Conservation (phyloP, 2,329 filamentous ascomycete genomes). For the Raffaelea deltoideospora region DNA sequence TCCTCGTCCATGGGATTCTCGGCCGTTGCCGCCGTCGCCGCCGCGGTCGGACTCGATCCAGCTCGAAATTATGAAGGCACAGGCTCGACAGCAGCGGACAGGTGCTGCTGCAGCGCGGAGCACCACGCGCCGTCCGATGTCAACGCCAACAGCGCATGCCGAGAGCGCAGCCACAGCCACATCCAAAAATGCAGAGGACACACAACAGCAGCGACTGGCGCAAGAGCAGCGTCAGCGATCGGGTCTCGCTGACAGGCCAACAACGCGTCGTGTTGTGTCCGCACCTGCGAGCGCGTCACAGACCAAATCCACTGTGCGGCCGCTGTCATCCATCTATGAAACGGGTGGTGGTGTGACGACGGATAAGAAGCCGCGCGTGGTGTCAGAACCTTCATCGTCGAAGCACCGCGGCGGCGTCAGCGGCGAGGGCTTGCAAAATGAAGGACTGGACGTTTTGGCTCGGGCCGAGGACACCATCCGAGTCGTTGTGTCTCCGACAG, state of each 20-base stretch:
- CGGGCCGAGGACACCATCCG: conserved; percentile 9
- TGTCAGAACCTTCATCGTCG: conserved; percentile 32
- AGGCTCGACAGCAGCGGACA: too few species aligned
- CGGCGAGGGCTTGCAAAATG: conserved; percentile 6
- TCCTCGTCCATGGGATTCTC: conserved; percentile 24
- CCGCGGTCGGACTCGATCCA: conserved; percentile 15
- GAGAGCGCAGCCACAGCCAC: too few species aligned
- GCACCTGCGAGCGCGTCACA: too few species aligned
- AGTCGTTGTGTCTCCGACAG: conserved; percentile 7
- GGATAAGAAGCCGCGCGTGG: conserved; percentile 24
- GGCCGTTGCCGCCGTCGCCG: conserved; percentile 35
- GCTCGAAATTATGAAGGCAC: conserved; percentile 11
- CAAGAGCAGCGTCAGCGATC: too few species aligned
- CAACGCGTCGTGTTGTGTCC: conserved; percentile 32
- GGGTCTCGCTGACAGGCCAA: too few species aligned
- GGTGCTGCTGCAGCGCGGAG: too few species aligned
- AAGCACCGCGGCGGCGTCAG: conserved; percentile 10
- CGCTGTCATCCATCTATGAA: conserved; percentile 39
- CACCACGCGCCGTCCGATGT: too few species aligned
- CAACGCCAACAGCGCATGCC: too few species aligned
- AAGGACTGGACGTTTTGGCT: conserved; percentile 2
- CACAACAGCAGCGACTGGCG: too few species aligned
- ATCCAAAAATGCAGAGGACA: too few species aligned
- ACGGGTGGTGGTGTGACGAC: too few species aligned
- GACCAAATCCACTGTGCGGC: too few species aligned